phyloP scores from a whole-genome alignment of 805 yeast species.

The Yarrowia phangngaensis region DNA sequence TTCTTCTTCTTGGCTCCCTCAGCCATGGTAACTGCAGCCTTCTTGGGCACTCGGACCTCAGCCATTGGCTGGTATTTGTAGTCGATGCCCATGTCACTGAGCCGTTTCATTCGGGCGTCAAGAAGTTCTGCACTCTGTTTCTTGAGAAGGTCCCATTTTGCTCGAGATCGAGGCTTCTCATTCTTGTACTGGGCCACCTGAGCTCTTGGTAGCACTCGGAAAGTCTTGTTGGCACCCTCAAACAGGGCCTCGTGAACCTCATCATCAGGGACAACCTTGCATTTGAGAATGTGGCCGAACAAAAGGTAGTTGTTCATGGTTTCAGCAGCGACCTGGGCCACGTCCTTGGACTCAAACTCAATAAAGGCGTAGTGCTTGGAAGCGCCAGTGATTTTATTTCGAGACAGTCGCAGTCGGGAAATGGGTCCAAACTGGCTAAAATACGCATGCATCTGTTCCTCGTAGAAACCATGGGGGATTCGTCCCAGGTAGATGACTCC shows the following conservation, averaged over 20 bases:
- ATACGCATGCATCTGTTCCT: conserved; percentile 63
- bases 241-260: conserved; percentile 50
- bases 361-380: conserved; percentile 89
- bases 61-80: conserved; percentile 36
- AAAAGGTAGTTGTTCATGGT: conserved; percentile 93
- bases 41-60: conserved; percentile 25
- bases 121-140: conserved; percentile 45
- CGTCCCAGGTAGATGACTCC: conserved; percentile 88
- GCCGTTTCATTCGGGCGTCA: conserved; percentile 46
- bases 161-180: conserved; percentile 55
- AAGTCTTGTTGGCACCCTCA: conserved; percentile 53
- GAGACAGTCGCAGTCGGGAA: conserved; percentile 69
- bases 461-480: conserved; percentile 89
- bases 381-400: conserved; percentile 85
- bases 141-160: conserved; percentile 54
- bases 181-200: conserved; percentile 51
- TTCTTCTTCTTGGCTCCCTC: conserved; percentile 28
- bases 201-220: conserved; percentile 57
- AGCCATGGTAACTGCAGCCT: conserved; percentile 22
- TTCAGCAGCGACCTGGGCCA: conserved; percentile 85
- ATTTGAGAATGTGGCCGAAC: conserved; percentile 81
- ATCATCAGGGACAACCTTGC: conserved; percentile 48
- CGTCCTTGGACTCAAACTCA: conserved; percentile 70
- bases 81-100: conserved; percentile 58
- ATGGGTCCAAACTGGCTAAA: conserved; percentile 89